A percentile compares a stretch with the other conserved stretches of the same genome.
phyloP scores from a whole-genome alignment of 2,329 filamentous ascomycete species.

The Lasiodiplodia hormozganensis region DNA sequence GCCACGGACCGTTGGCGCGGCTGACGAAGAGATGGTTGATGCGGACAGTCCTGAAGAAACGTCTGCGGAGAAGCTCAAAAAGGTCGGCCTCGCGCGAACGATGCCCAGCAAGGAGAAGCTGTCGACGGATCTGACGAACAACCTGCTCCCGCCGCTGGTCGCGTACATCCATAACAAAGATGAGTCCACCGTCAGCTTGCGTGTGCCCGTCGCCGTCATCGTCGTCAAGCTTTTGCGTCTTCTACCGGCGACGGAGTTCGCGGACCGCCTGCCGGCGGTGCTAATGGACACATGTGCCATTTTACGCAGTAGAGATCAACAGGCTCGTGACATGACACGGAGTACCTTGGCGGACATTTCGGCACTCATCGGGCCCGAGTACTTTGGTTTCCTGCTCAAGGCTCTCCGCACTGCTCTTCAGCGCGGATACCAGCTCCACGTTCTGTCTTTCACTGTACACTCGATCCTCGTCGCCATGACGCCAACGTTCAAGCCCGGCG shows the following conservation, averaged over 20 bases:
- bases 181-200: slow-evolving; percentile 90
- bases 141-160: slow-evolving; percentile 80
- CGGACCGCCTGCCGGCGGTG: slow-evolving; percentile 78
- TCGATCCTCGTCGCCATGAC: slow-evolving; percentile 81
- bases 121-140: slow-evolving; percentile 72
- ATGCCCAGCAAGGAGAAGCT: slow-evolving; percentile 73
- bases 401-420: slow-evolving; percentile 84
- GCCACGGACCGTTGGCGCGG: slow-evolving; percentile 41
- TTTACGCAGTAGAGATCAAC: slow-evolving; percentile 84
- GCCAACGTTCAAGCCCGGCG: slow-evolving; percentile 77
- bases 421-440: slow-evolving; percentile 90
- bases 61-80: slow-evolving; percentile 12
- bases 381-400: slow-evolving; percentile 91
- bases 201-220: slow-evolving; percentile 87
- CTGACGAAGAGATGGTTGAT: slow-evolving; percentile 30
- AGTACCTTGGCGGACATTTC: slow-evolving; percentile 88
- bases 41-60: slow-evolving; percentile 31
- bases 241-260: slow-evolving; percentile 75
- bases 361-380: slow-evolving; percentile 77
- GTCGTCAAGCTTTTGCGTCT: slow-evolving; percentile 86
- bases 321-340: slow-evolving; percentile 88
- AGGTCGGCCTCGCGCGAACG: slow-evolving; percentile 63
- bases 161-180: slow-evolving; percentile 92
- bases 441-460: slow-evolving; percentile 93
- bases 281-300: slow-evolving; percentile 94